Evolutionary conservation across 176 grass and related monocot species (phyloP).

Genomic region (Areca catechu): DNA sequence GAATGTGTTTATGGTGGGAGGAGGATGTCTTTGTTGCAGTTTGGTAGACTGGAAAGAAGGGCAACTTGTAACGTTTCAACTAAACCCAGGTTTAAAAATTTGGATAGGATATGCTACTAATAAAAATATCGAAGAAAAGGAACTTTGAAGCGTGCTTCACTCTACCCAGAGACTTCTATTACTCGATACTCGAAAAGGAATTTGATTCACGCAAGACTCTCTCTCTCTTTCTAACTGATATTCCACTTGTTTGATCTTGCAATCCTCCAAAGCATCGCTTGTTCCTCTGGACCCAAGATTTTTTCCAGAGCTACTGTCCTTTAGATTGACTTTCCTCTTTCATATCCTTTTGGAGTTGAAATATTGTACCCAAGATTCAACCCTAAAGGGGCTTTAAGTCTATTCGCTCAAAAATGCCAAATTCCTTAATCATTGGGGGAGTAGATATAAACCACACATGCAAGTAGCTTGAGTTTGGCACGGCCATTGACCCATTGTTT

Average conservation of each 20-base stretch:
- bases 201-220: neutral
- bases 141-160: neutral
- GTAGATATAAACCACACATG: neutral
- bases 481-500: neutral
- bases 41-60: neutral
- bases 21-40: no score
- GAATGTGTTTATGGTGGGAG: neutral
- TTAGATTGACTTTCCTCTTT: no score
- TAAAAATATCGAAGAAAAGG: neutral
- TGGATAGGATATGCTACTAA: neutral
- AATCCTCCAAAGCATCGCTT: neutral
- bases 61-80: neutral
- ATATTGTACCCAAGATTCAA: neutral
- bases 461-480: neutral
- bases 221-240: neutral
- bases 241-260: neutral
- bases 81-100: neutral
- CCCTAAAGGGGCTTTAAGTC: neutral
- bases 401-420: neutral
- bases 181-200: neutral
- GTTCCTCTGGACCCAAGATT: neutral
- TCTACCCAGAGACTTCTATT: neutral
- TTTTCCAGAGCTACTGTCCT: no score
- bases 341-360: neutral
- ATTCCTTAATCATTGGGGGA: neutral